These are phyloP conservation scores for Cymbopogon citratus DNA, from an alignment of 176 grass and related monocot genomes.

Conservation along the genomic window DNA sequence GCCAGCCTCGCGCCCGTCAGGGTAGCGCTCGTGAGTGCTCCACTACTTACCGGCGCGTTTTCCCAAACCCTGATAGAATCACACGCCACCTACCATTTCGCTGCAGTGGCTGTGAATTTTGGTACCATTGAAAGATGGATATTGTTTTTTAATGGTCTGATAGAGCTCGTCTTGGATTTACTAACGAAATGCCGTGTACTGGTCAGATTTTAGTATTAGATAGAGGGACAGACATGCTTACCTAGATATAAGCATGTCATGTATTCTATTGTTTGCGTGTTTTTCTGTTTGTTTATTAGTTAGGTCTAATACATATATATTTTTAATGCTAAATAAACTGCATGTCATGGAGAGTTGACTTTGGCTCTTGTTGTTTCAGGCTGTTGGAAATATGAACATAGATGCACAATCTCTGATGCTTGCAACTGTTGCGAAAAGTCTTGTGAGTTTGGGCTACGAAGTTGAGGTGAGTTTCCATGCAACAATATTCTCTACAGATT, in stretches of 20 bases:
- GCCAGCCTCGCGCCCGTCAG: conserved; percentile 37
- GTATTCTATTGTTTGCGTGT: conserved; percentile 5
- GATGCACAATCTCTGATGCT: conserved; percentile 76
- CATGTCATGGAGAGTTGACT: conserved; percentile 32
- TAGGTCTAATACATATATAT: background rate
- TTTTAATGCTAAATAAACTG: background rate
- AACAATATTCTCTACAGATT: background rate
- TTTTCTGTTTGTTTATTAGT: conserved; percentile 24
- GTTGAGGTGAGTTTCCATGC: conserved; percentile 53
- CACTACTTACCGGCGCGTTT: background rate
- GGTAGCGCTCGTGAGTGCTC: conserved; percentile 38
- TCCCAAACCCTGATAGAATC: conserved; percentile 14
- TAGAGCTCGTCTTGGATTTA: conserved; percentile 10
- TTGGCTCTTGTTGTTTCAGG: conserved; percentile 46
- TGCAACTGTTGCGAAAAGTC: conserved; percentile 59
- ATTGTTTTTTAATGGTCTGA: background rate
- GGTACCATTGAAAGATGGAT: background rate
- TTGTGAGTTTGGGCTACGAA: conserved; percentile 63
- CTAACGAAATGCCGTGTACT: conserved; percentile 10
- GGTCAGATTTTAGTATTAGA: conserved; percentile 15
- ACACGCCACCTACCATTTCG: background rate
- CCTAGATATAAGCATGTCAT: conserved; percentile 26
- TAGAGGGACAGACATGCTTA: conserved; percentile 37
- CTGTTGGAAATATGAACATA: conserved; percentile 49
- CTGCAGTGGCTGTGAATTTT: conserved; percentile 12